These are phyloP conservation scores for Fomitiporia mediterranea DNA, from an alignment of 1,284 basidiomycete species.

Conservation along the genomic window DNA sequence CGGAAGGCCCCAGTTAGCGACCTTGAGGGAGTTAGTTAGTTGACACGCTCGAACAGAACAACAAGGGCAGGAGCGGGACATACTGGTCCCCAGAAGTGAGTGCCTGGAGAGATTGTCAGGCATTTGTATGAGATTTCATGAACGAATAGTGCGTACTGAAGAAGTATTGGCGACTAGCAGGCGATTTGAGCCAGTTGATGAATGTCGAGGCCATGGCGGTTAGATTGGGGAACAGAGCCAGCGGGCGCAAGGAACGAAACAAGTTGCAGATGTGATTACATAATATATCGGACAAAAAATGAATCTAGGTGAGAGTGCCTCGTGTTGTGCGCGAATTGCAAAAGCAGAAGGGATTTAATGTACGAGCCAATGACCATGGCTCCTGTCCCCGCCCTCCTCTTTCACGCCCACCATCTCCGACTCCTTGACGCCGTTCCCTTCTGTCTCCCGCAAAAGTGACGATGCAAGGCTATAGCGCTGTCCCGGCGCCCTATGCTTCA, in stretches of 20 bases:
- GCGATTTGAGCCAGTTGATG: conserved; percentile 81
- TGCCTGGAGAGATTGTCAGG: conserved; percentile 50
- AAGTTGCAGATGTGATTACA: not conserved
- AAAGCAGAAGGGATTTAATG: too few relatives aligned
- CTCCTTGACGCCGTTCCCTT: not conserved
- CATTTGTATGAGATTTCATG: too few relatives aligned
- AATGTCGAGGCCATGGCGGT: conserved; percentile 71
- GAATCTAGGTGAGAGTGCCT: not conserved
- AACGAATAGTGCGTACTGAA: conserved; percentile 69
- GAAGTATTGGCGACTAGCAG: conserved; percentile 87
- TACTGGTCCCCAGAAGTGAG: conserved; percentile 95
- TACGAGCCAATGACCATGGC: too few relatives aligned
- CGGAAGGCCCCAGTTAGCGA: conserved; percentile 96
- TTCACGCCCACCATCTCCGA: conserved; percentile 3
- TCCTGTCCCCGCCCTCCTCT: conserved; percentile 1
- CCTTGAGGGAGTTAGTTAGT: conserved; percentile 44
- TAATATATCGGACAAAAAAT: not conserved
- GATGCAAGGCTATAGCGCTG: conserved; percentile 10
- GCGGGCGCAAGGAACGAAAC: not conserved
- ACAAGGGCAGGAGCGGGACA: conserved; percentile 33
- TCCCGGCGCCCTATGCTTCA: conserved; percentile 1
- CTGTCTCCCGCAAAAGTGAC: not conserved
- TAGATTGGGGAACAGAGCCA: not conserved
- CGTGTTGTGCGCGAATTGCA: not conserved
- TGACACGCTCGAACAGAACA: conserved; percentile 9